Conservation (phyloP, 192 early-diverging fungal genomes). For the Phlyctochytrium arcticum region DNA sequence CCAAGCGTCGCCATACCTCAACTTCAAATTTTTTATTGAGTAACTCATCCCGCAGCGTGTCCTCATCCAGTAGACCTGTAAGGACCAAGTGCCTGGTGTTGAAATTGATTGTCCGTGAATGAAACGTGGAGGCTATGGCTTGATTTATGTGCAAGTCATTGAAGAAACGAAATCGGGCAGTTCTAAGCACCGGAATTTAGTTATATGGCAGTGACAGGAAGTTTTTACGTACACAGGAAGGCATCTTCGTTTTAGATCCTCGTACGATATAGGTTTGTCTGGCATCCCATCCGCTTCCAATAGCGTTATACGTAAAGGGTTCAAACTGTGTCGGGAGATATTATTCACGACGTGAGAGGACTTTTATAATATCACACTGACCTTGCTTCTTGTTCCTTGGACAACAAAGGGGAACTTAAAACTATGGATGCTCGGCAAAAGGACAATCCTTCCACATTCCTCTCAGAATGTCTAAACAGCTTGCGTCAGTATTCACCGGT, state of each 20-base stretch:
- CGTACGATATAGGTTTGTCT: constrained; percentile 20
- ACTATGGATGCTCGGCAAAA: neutral
- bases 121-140: neutral
- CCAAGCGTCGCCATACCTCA: constrained; percentile 27
- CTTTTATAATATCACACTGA: constrained; percentile 1
- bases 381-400: constrained; percentile 24
- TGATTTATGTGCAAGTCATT: constrained; percentile 24
- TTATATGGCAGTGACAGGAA: neutral
- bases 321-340: no score
- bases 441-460: constrained; percentile 1
- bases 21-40: constrained; percentile 14
- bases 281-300: constrained; percentile 27
- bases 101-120: constrained; percentile 9
- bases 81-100: constrained; percentile 32
- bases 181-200: neutral
- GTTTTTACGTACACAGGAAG: constrained; percentile 23
- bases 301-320: constrained; percentile 33
- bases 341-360: no score
- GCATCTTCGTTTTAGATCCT: constrained; percentile 15
- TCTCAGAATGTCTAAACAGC: neutral
- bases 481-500: neutral
- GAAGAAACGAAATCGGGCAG: constrained; percentile 27
- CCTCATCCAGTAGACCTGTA: constrained; percentile 26
- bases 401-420: constrained; percentile 24
- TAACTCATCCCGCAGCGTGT: constrained; percentile 20